Percentiles rank a stretch among this genome's conserved stretches.
phyloP scores from a whole-genome alignment of 129 eudicot genomes.

The Centrapalus pauciflorus region DNA sequence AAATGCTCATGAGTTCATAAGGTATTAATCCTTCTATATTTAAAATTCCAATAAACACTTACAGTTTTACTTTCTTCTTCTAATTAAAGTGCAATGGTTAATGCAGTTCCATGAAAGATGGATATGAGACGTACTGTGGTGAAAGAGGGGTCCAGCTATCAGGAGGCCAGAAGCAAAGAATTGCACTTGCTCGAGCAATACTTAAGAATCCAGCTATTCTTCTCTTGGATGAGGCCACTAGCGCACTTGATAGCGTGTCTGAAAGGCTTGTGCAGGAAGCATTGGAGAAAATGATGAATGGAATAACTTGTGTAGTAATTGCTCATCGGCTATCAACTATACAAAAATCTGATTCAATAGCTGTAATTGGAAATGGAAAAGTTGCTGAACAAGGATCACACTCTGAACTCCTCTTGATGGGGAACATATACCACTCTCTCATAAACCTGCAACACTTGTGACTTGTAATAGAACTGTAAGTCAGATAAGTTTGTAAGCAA shows the following conservation, averaged over 20 bases:
- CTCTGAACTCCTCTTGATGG: slow-evolving; percentile 7
- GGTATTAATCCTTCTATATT: slow-evolving; percentile 27
- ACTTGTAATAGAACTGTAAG: no score
- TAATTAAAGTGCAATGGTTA: not conserved
- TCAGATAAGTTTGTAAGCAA: not conserved
- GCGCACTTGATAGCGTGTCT: slow-evolving; percentile 60
- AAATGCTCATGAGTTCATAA: slow-evolving; percentile 74
- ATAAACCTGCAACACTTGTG: slow-evolving; percentile 12
- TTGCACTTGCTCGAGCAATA: slow-evolving; percentile 68
- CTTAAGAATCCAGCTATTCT: slow-evolving; percentile 62
- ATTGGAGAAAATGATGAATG: slow-evolving; percentile 19
- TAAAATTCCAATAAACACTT: not conserved
- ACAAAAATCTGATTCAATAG: slow-evolving; percentile 17
- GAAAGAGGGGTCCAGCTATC: slow-evolving; percentile 72
- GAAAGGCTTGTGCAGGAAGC: slow-evolving; percentile 27
- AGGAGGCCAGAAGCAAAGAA: slow-evolving; percentile 72
- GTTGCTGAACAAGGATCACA: slow-evolving; percentile 20
- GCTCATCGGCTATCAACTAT: slow-evolving; percentile 27
- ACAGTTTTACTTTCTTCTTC: not conserved
- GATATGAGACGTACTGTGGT: slow-evolving; percentile 67
- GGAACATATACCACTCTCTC: slow-evolving; percentile 14
- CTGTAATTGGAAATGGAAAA: slow-evolving; percentile 20
- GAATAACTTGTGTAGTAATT: slow-evolving; percentile 20
- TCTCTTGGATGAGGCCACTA: slow-evolving; percentile 66
- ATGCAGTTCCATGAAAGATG: slow-evolving; percentile 60